Evolutionary conservation across 768 basidiomycete species (phyloP), one percentile per base, ranked within the genome.

Genomic region (Butyriboletus loyo): DNA sequence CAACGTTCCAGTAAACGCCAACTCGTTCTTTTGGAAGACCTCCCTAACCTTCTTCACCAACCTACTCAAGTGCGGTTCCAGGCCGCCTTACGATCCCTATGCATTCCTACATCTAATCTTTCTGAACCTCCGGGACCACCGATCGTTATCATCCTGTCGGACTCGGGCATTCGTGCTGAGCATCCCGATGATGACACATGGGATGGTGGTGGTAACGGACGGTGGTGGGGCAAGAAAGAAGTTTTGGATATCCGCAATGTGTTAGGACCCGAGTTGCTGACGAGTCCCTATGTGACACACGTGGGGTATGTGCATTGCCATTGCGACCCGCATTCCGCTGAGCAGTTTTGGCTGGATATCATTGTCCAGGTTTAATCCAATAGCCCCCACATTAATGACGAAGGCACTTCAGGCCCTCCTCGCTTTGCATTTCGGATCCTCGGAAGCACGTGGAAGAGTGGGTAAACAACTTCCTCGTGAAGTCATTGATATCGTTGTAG

Each of bases 41-140:
- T 99, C 1, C 97, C 96, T 0, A 98, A 98, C 64, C 82, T 98
- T 49, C 73, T 92, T 5, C 92, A 93, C 69, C 68, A 73, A 6
- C 72, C 77, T 22, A 90, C 86, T 0, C 86, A 84, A 61, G 70
- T 73, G 14, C 79, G 80, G 9, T 95, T 96, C 66, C 92, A 93
- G 63, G 75, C 80, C 0, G 76, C 85, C 6, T 66, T 97, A 1
- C 71, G 83, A 44, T 66, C 79, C 1, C 77, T 92, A 40, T 85
- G 10, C 60, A 66, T 11, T 22, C 55, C 73, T 9, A 53, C 70
- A 21, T 36, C 54, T 52, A 64, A 53, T 55, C 61, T 54, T 9
- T 38, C 56, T 8, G 54, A 48, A 27, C 60, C 35, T 21, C 65
- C 67, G 0, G 68, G 66, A 1, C 72, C 73, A 9, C 95, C 96